A percentile compares a stretch with the other conserved stretches of the same genome.
phyloP scores from a whole-genome alignment of 148 eudicot species.

The Cornus controversa region DNA sequence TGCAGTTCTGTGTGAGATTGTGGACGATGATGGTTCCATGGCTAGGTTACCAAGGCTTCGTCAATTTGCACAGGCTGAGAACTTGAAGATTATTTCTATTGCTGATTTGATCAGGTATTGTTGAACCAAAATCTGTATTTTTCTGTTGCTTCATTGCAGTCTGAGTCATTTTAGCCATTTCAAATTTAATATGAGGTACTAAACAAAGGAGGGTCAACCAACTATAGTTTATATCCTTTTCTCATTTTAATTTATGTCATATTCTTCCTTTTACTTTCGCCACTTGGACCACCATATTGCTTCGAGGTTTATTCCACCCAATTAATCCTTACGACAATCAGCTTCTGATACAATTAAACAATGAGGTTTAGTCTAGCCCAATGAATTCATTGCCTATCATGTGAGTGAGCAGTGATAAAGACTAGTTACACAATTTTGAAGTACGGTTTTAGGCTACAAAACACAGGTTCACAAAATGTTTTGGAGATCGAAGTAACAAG shows the following conservation, averaged over 20 bases:
- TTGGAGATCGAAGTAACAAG: no score
- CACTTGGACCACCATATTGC: not conserved
- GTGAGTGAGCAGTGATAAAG: not conserved
- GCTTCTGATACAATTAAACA: no score
- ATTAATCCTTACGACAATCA: not conserved
- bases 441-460: no score
- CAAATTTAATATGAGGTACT: not conserved
- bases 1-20: slow-evolving; percentile 77
- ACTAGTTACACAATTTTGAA: no score
- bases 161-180: not conserved
- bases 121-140: not conserved
- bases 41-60: slow-evolving; percentile 78
- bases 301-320: not conserved
- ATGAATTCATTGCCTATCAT: no score
- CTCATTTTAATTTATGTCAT: not conserved
- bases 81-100: slow-evolving; percentile 64
- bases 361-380: no score
- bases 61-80: slow-evolving; percentile 56
- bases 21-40: slow-evolving; percentile 90
- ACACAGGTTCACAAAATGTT: no score
- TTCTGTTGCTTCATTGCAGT: not conserved
- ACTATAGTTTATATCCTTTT: not conserved
- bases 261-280: no score
- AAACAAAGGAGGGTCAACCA: not conserved
- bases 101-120: slow-evolving; percentile 69